These are phyloP conservation scores for Paecilomyces sp. DNA, from an alignment of 2,329 filamentous ascomycete genomes.

Conservation along the genomic window DNA sequence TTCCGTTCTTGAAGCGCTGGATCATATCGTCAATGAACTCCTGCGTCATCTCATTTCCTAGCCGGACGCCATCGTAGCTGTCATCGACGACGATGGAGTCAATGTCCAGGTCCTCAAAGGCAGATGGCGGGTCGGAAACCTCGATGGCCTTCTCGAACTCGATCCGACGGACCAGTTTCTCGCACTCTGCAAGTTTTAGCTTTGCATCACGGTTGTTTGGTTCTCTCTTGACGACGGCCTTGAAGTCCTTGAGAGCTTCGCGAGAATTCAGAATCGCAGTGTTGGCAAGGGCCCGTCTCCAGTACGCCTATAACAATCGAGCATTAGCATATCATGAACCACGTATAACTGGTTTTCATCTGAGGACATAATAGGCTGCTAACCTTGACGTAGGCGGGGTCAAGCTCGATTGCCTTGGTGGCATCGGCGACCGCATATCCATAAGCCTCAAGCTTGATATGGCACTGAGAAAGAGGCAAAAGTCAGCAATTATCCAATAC, in stretches of 20 bases:
- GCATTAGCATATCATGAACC: background rate
- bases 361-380: conserved; percentile 6
- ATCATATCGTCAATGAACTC: conserved; percentile 99
- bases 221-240: conserved; percentile 77
- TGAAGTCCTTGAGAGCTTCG: conserved; percentile 88
- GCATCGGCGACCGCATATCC: conserved; percentile 89
- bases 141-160: conserved; percentile 96
- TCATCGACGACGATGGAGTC: conserved; percentile 77
- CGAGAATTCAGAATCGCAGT: conserved; percentile 83
- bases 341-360: background rate
- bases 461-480: conserved; percentile 50
- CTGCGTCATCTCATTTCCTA: conserved; percentile 80
- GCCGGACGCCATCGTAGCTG: conserved; percentile 73
- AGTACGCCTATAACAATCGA: conserved; percentile 65
- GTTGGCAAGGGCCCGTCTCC: conserved; percentile 83
- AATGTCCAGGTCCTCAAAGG: conserved; percentile 81
- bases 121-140: conserved; percentile 83
- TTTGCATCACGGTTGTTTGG: conserved; percentile 85
- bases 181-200: conserved; percentile 84
- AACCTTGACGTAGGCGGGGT: conserved; percentile 84
- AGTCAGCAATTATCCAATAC: conserved; percentile 7
- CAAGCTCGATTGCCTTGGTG: conserved; percentile 82
- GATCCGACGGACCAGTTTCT: conserved; percentile 85
- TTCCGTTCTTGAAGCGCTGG: conserved; percentile 88
- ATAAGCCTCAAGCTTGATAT: conserved; percentile 93